Evolutionary conservation across 2,329 filamentous ascomycete genomes (phyloP), one percentile per base, ranked within the genome.

Genomic region (Botryotinia globosa): DNA sequence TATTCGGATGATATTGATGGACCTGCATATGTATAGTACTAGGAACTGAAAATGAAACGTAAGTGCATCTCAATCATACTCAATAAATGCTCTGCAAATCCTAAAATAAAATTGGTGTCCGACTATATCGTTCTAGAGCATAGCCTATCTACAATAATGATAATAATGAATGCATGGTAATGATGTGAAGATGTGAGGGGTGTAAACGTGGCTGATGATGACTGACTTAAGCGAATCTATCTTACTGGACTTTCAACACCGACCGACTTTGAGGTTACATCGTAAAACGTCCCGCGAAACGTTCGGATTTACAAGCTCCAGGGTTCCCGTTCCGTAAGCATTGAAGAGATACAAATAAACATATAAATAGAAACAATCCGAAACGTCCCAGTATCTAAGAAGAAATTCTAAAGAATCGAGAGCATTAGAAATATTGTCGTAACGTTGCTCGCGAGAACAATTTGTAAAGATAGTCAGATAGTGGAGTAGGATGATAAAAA

Each of bases 401-500:
- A 56, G 37, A 68, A 37, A 56, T 58, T 68, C 51, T 14, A 18
- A n/a, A 39, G 37, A 10, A 29, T 42, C 18, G 54, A 67, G 25
- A 42, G 10, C 14, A 16, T 9, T n/a, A 67, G 25, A 45, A 39
- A 39, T n/a, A 32, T 37, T 44, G 25, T 56, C 48, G 65, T 44
- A 68, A 68, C 65, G 65, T 68, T 68, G 65, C 65, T 56, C 32
- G 48, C 65, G 65, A 68, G 37, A 56, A 68, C 8, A 42, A 34
- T 32, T 34, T 12, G 42, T 64, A 25, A 22, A 37, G 25, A 65
- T 20, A 34, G 48, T 7, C 20, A 44, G 65, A 56, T 68, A 67
- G 65, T 18, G 54, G 18, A 56, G 25, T 56, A 58, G 48, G 34
- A 56, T 44, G n/a, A 32, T 56, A 56, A 56, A 67, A 39, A 25